phyloP scores from a whole-genome alignment of 2,329 filamentous ascomycete species.

The Coniochaeta sp. region DNA sequence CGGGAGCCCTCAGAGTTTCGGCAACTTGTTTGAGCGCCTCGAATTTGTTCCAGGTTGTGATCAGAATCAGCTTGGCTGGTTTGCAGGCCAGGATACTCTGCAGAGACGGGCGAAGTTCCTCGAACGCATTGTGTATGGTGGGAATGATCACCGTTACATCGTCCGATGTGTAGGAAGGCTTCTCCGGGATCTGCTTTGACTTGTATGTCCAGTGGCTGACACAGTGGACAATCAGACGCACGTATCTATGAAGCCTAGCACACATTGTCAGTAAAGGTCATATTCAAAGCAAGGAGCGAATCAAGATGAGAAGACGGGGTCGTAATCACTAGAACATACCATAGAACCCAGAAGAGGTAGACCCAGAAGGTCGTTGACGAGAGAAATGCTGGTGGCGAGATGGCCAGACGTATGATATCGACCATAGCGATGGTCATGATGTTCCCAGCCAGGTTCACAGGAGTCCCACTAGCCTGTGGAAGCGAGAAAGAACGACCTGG shows the following conservation, averaged over 20 bases:
- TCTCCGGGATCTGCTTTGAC: slow-evolving; percentile 73
- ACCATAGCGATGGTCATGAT: background rate
- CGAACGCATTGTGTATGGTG: slow-evolving; percentile 80
- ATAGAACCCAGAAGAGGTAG: slow-evolving; percentile 31
- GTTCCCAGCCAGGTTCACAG: background rate
- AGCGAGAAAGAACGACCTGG: background rate
- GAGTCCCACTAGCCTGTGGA: background rate
- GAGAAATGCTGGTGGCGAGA: slow-evolving; percentile 26
- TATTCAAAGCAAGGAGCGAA: background rate
- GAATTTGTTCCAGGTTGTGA: slow-evolving; percentile 78
- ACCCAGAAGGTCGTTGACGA: slow-evolving; percentile 40
- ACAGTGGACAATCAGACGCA: slow-evolving; percentile 78
- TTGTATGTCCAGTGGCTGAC: slow-evolving; percentile 81
- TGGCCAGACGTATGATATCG: slow-evolving; percentile 6
- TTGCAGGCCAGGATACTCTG: slow-evolving; percentile 66
- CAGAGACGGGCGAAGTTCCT: slow-evolving; percentile 76
- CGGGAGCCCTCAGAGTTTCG: slow-evolving; percentile 38
- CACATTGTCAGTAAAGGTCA: slow-evolving; percentile 11
- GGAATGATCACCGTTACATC: slow-evolving; percentile 95
- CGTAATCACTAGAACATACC: slow-evolving; percentile 28
- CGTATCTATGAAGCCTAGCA: slow-evolving; percentile 80
- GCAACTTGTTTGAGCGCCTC: slow-evolving; percentile 61
- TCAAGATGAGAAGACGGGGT: background rate
- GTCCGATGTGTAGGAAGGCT: slow-evolving; percentile 69
- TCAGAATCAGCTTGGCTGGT: slow-evolving; percentile 69